Percentiles rank a stretch among this genome's conserved stretches.
phyloP scores from a whole-genome alignment of 2,329 filamentous ascomycete species.

The Thelonectria rubi region DNA sequence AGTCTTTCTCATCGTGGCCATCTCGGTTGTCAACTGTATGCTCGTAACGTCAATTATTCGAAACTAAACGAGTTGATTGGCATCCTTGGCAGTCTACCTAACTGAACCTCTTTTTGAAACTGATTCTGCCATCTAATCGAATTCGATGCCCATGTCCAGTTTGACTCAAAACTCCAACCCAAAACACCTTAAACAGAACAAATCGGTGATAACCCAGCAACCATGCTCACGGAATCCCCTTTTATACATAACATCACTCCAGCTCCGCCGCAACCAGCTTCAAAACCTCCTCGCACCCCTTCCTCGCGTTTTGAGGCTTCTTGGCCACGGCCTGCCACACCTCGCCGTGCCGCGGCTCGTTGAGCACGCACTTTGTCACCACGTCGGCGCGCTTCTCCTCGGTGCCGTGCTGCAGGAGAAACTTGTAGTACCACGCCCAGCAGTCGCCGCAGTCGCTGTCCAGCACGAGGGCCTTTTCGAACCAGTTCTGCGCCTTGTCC shows the following conservation, averaged over 20 bases:
- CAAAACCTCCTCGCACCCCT: constrained; percentile 81
- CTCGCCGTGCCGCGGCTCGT: constrained; percentile 92
- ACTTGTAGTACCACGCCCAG: constrained; percentile 99
- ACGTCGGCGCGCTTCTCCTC: constrained; percentile 92
- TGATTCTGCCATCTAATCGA: constrained; percentile 5
- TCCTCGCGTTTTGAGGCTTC: constrained; percentile 81
- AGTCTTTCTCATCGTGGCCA: not conserved
- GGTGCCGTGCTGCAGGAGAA: constrained; percentile 89
- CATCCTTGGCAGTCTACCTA: not conserved
- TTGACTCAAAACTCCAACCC: constrained; percentile 6
- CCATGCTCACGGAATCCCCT: not conserved
- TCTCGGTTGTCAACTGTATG: no score
- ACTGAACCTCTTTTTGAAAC: not conserved
- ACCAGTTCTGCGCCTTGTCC: constrained; percentile 96
- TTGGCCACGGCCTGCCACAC: constrained; percentile 89
- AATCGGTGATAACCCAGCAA: not conserved
- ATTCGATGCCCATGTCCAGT: constrained; percentile 17
- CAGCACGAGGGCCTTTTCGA: constrained; percentile 90
- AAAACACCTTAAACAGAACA: constrained; percentile 7
- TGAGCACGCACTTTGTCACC: constrained; percentile 79
- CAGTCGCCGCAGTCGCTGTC: constrained; percentile 90
- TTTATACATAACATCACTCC: constrained; percentile 38
- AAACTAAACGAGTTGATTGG: not conserved
- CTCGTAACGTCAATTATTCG: no score
- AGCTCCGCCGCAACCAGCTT: constrained; percentile 73